A percentile compares a stretch with the other conserved stretches of the same genome.
Evolutionary conservation across 2,329 filamentous ascomycete species (phyloP).

Genomic region (Didymella exigua): DNA sequence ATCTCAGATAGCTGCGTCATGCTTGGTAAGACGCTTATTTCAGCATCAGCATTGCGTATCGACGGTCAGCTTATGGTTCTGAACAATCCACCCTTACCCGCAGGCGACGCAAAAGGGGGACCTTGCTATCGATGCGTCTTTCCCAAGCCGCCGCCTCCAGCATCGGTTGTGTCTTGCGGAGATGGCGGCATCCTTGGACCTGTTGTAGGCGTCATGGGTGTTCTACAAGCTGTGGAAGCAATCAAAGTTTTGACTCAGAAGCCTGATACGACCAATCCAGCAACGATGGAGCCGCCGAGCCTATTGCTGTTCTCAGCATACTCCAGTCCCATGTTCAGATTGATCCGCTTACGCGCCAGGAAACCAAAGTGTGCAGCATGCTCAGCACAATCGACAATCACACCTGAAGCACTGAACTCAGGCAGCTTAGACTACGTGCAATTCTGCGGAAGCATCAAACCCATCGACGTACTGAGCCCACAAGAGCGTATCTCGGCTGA

Average conservation of each 20-base stretch:
- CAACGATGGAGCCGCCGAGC: slow-evolving; percentile 42
- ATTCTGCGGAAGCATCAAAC: slow-evolving; percentile 74
- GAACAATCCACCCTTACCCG: slow-evolving; percentile 74
- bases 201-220: slow-evolving; percentile 91
- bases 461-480: slow-evolving; percentile 62
- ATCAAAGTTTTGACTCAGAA: slow-evolving; percentile 74
- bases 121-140: slow-evolving; percentile 96
- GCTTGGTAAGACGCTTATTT: slow-evolving; percentile 78
- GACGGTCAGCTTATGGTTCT: slow-evolving; percentile 90
- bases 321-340: slow-evolving; percentile 67
- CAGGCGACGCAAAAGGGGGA: slow-evolving; percentile 65
- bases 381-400: slow-evolving; percentile 66
- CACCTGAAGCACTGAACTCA: slow-evolving; percentile 63
- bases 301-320: slow-evolving; percentile 63
- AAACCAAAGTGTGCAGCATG: slow-evolving; percentile 78
- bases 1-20: slow-evolving; percentile 90
- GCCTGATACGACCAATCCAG: slow-evolving; percentile 21
- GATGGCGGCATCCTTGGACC: slow-evolving; percentile 93
- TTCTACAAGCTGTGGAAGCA: slow-evolving; percentile 86
- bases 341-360: slow-evolving; percentile 73
- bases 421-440: slow-evolving; percentile 80
- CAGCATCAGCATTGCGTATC: slow-evolving; percentile 84
- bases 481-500: slow-evolving; percentile 71
- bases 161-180: slow-evolving; percentile 82
- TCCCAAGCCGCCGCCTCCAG: slow-evolving; percentile 81